Evolutionary conservation across 257 asterid species (phyloP), one percentile per base, ranked within the genome.

Genomic region (Solanum tarapatanum): DNA sequence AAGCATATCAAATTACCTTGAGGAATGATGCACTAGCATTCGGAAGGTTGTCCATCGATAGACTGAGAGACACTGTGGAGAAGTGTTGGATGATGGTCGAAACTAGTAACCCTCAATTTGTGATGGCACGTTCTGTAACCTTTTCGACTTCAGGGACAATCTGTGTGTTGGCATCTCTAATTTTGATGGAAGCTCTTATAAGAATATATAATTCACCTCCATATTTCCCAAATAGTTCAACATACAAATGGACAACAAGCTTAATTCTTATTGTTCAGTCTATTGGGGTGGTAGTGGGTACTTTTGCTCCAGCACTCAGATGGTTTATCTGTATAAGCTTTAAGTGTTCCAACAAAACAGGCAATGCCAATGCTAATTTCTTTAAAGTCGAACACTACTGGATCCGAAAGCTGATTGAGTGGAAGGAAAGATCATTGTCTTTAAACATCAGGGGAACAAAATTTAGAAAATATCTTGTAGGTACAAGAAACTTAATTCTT

Each of bases 81-180:
- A 83, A 2, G 32, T 88, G 86, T 11, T 88, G 87, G 90, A 62
- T 88, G 70, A 73, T 88, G 90, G 90, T 84, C 23, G 82, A 84
- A 51, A 84, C 83, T 16, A 37, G 86, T 80, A 39, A 36, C 28
- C 87, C 77, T 55, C 87, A 51, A 83, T 87, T 90, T 51, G 93
- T 92, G 87, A 90, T 91, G 28, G 94, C 92, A 11, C 92, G 94
- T 24, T 93, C 92, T 0, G 91, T 87, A 6, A 90, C 91, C 17
- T 83, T 92, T 83, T 84, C 87, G 4, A 45, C 90, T 11, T 88
- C 92, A 7, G 90, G 92, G 8, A n/a, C 86, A 28, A 16, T 93
- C n/a, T 89, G 92, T 83, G 48, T 91, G 85, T 32, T 82, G 41
- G 39, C 75, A 43, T 87, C 91, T 39, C 30, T 92, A 8, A 16